Base-by-base conservation (phyloP, 2,329 filamentous ascomycete genomes). In the Blastomyces percursus region DNA sequence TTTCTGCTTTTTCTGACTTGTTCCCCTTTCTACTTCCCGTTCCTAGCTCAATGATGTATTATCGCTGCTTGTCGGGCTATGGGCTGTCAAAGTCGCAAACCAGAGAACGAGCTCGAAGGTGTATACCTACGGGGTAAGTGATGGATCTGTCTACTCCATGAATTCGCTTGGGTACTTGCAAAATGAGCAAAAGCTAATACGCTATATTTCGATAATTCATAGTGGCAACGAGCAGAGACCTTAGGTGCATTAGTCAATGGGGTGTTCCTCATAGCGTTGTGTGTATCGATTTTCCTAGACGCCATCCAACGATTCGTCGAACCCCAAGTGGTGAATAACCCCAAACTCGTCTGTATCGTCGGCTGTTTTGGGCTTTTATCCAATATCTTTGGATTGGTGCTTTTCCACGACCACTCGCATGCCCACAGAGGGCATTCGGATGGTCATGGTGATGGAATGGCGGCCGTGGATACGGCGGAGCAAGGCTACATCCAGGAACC, bases 151-250 rank as follows among this genome's bases (percentile, higher is more conserved):
- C 0, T 19, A 4, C 7, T 3, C 56, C 2, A 8, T 19, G 12
- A 11, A 35, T 48, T 46, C 3, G 5, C 21, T 70, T 60, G 27
- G 42, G 27, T 32, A 11, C 21, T 48, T 19, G 32, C 38, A 30
- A 11, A 30, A 55, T 61, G 58, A 7, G 8, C 14, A 14, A 62
- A 30, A 21, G 66, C 69, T 74, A 67, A 76, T 61, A 58, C 19
- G 42, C 38, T 46, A 30, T 12, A 42, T 21, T 27, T 44, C 9
- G 27, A n/a, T n/a, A 46, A 56, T 24, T 21, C 6, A 54, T 69
- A 93, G 89, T 99, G 92, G 90, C 88, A 97, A 80, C 90, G 94
- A 69, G 94, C 94, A 44, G 94, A 99, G 80, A 97, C 96, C 12
- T 82, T 99, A 6, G 94, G 94, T 71, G 94, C 94, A 57, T 87